A percentile compares a stretch with the other conserved stretches of the same genome.
Evolutionary conservation across 768 basidiomycete species (phyloP).

Genomic region (Hemileccinum impolitum): DNA sequence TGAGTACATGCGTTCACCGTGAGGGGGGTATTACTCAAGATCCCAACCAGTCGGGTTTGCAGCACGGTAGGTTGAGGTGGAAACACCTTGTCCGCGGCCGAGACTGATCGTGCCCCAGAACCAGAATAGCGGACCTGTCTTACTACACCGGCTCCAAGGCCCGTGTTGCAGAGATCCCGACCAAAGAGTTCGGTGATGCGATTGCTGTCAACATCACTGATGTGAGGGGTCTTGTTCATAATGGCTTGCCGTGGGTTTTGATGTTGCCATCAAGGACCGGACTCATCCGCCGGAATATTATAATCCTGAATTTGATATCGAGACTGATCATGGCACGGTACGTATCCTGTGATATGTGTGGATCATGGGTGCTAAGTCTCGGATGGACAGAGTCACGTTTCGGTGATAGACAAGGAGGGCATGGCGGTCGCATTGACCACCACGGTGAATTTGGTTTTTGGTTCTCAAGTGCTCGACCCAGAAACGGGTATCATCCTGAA

Average conservation of each 20-base stretch:
- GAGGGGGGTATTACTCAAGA: slow-evolving; percentile 5
- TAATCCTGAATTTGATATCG: slow-evolving; percentile 73
- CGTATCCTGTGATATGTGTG: not conserved
- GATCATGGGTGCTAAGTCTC: slow-evolving; percentile 4
- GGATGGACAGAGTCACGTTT: slow-evolving; percentile 69
- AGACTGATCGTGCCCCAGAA: slow-evolving; percentile 44
- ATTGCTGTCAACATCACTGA: slow-evolving; percentile 76
- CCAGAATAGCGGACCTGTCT: slow-evolving; percentile 75
- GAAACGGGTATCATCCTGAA: slow-evolving; percentile 88
- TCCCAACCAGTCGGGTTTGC: slow-evolving; percentile 55
- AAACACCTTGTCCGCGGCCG: slow-evolving; percentile 8
- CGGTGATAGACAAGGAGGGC: slow-evolving; percentile 76
- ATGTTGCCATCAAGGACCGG: slow-evolving; percentile 48
- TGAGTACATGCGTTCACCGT: slow-evolving; percentile 33
- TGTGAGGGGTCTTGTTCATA: slow-evolving; percentile 44
- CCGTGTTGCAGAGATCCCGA: slow-evolving; percentile 62
- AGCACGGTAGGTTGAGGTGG: slow-evolving; percentile 41
- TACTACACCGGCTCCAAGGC: slow-evolving; percentile 51
- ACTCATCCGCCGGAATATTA: slow-evolving; percentile 86
- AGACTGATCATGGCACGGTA: slow-evolving; percentile 81
- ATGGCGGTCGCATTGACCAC: slow-evolving; percentile 87
- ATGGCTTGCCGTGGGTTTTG: slow-evolving; percentile 4
- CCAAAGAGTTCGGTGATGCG: slow-evolving; percentile 60
- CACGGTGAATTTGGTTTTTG: slow-evolving; percentile 88
- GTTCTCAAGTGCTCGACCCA: slow-evolving; percentile 82